Base-by-base conservation (phyloP, 2,329 filamentous ascomycete genomes). In the Onygena corvina region DNA sequence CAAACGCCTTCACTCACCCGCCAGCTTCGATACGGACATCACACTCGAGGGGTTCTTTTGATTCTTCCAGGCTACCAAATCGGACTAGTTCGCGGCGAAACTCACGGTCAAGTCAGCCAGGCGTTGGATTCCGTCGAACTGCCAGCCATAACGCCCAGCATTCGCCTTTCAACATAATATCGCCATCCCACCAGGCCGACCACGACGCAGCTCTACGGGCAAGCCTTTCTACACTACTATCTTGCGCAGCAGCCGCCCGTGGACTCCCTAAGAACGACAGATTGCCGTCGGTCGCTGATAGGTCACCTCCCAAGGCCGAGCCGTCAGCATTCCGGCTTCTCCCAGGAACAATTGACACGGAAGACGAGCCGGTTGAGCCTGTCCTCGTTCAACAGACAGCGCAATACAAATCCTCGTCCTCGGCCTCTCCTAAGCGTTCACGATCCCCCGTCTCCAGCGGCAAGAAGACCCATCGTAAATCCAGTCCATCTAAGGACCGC, bases 191-290 rank as follows among this genome's bases (percentile, higher is more conserved):
- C 58, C 86, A 87, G 57, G 82, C 86, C 44, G 88, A 96, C 58
- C 89, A 96, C 59, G 92, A 98, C 59, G 92, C 88, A 25, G 92
- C 88, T 1, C 75, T 98, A 8, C 82, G 92, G 29, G 88, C 92
- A 16, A 94, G 87, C 45, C 75, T 98, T n/a, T 94, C 88, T 0
- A 96, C 92, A 0, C 76, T 98, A 9, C 77, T 98, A 9, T 95
- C 90, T n/a, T 94, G 87, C 60, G 90, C 88, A 0, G 88, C 89
- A 2, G 92, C 90, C 0, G 92, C 90, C 1, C 79, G 92, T 36
- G 84, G 84, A 3, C 72, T 92, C 12, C 80, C 83, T 0, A 94
- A 92, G 61, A 59, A 59, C 51, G 68, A 66, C 42, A 61, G 53
- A 33, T 61, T 62, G 42, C 65, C 46, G 29, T 9, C 49, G 49